Evolutionary conservation across 176 grass and related monocot genomes (phyloP).

Genomic region (Zea luxurians): DNA sequence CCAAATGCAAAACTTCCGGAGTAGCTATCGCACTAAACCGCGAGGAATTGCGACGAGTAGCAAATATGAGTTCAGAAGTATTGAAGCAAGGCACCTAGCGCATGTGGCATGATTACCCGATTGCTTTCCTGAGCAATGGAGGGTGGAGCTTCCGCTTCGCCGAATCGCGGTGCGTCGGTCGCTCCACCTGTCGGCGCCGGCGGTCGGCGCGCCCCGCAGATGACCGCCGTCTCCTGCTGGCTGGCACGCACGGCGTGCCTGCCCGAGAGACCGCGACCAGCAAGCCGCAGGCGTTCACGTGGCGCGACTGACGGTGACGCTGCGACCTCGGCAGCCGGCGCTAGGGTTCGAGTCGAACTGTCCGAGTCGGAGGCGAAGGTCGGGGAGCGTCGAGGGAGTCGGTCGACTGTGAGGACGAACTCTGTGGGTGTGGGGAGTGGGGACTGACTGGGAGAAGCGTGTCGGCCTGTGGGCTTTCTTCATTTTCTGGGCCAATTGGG

Average conservation of each 20-base stretch:
- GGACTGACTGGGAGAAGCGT: not conserved
- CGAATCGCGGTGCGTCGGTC: not conserved
- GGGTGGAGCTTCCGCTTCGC: not conserved
- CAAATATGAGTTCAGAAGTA: not conserved
- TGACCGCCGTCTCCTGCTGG: not conserved
- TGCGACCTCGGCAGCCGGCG: not conserved
- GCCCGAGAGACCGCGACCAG: not conserved
- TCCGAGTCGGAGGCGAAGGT: not conserved
- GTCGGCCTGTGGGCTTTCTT: not conserved
- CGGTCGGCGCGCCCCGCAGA: not conserved
- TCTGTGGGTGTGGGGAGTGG: not conserved
- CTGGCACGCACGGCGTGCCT: not conserved
- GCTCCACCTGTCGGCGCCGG: not conserved
- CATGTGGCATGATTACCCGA: not conserved
- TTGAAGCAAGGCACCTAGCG: not conserved
- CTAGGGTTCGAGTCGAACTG: constrained; percentile 5
- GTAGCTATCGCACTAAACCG: not conserved
- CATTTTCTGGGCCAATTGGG: not conserved
- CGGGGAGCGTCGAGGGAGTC: not conserved
- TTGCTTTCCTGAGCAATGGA: not conserved
- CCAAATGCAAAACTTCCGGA: not conserved
- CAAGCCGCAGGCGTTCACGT: not conserved
- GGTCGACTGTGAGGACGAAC: not conserved
- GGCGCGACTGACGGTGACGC: not conserved
- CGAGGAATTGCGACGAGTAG: not conserved